Percentiles rank a stretch among this genome's conserved stretches.
Evolutionary conservation across 768 basidiomycete genomes (phyloP).

Genomic region (Epithele typhae): DNA sequence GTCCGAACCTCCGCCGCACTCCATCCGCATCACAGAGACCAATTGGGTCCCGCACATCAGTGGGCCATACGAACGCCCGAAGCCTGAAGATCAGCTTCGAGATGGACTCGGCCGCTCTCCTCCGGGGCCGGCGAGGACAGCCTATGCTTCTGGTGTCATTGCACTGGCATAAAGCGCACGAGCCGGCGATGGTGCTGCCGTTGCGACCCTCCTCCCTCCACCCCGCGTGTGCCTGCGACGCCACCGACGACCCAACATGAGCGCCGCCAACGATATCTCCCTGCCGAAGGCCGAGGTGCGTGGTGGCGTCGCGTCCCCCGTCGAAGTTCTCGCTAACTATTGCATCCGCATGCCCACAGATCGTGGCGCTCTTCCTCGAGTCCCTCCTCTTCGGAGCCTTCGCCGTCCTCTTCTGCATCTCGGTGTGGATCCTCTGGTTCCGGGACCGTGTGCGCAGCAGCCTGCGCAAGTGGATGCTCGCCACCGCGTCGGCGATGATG

Average conservation of each 20-base stretch:
- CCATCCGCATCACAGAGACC: too few relatives aligned
- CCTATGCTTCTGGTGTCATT: too few relatives aligned
- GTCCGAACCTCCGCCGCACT: too few relatives aligned
- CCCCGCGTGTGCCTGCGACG: too few relatives aligned
- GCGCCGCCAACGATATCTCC: neutral
- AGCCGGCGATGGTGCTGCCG: too few relatives aligned
- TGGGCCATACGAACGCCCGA: too few relatives aligned
- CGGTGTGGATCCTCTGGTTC: constrained; percentile 2
- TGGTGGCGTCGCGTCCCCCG: neutral
- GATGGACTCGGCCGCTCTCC: too few relatives aligned
- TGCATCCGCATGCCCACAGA: neutral
- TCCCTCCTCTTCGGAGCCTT: constrained; percentile 2
- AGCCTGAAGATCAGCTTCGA: too few relatives aligned
- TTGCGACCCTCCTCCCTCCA: too few relatives aligned
- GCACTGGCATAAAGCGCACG: too few relatives aligned
- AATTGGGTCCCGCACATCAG: too few relatives aligned
- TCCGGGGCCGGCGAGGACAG: too few relatives aligned
- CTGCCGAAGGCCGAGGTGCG: constrained; percentile 3
- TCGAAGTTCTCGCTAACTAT: neutral
- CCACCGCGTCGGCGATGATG: constrained; percentile 1
- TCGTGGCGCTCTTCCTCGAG: constrained; percentile 1
- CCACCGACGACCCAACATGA: neutral
- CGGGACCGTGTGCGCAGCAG: neutral
- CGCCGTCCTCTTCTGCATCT: neutral
- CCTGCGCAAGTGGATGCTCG: neutral